These are phyloP conservation scores for Penicillium longicatenatum DNA, from an alignment of 495 filamentous ascomycete species.

Conservation along the genomic window DNA sequence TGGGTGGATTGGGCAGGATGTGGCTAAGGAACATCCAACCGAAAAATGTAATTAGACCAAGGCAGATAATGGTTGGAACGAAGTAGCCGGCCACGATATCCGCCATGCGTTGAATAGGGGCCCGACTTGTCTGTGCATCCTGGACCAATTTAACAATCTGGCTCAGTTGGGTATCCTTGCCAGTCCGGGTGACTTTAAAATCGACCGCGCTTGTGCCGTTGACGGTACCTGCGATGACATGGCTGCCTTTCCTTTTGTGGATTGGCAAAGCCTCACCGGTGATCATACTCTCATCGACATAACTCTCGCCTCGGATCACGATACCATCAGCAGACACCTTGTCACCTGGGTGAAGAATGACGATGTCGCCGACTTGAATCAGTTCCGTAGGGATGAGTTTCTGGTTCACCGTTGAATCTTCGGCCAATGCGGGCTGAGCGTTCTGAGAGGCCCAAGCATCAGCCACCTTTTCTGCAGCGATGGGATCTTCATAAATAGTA, in stretches of 20 bases:
- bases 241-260: conserved; percentile 76
- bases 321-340: conserved; percentile 94
- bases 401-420: conserved; percentile 68
- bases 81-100: conserved; percentile 94
- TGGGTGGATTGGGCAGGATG: conserved; percentile 76
- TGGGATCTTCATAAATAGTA: conserved; percentile 96
- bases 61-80: conserved; percentile 81
- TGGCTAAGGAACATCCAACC: conserved; percentile 96
- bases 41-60: conserved; percentile 84
- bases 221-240: conserved; percentile 92
- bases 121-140: conserved; percentile 90
- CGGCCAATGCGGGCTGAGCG: conserved; percentile 44
- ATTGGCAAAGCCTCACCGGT: conserved; percentile 96
- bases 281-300: conserved; percentile 97
- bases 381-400: conserved; percentile 89
- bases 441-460: conserved; percentile 67
- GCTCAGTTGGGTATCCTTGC: conserved; percentile 92
- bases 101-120: conserved; percentile 92
- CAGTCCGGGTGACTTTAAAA: conserved; percentile 90
- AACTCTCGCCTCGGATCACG: conserved; percentile 85
- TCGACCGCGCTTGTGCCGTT: conserved; percentile 91
- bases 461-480: conserved; percentile 86
- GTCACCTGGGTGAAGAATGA: conserved; percentile 90
- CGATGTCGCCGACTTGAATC: conserved; percentile 90
- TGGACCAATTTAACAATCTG: conserved; percentile 98